A percentile compares a stretch with the other conserved stretches of the same genome.
These are phyloP conservation scores for Zymoseptoria pseudotritici DNA, from an alignment of 2,329 filamentous ascomycete species.

Conservation along the genomic window DNA sequence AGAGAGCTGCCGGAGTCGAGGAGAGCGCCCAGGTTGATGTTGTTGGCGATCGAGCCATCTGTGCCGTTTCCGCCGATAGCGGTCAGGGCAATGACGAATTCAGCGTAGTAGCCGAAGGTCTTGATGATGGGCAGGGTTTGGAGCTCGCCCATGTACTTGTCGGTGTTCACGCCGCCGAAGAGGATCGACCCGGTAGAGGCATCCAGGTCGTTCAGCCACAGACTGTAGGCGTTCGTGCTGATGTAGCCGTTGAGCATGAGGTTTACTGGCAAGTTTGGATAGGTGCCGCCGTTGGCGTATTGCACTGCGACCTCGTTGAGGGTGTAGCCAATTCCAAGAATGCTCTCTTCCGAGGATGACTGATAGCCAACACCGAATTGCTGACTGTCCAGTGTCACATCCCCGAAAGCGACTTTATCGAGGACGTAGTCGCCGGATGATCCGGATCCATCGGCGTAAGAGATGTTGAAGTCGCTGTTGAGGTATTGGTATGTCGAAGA, in stretches of 20 bases:
- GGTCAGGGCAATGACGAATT: constrained; percentile 47
- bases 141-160: constrained; percentile 61
- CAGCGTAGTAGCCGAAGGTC: constrained; percentile 42
- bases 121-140: constrained; percentile 53
- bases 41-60: constrained; percentile 36
- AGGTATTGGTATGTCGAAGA: constrained; percentile 73
- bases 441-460: constrained; percentile 74
- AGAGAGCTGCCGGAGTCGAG: constrained; percentile 71
- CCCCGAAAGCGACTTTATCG: constrained; percentile 60
- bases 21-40: constrained; percentile 48
- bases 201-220: constrained; percentile 55
- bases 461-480: constrained; percentile 74
- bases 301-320: constrained; percentile 69
- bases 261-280: constrained; percentile 57
- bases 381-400: constrained; percentile 46
- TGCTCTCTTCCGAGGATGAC: constrained; percentile 56
- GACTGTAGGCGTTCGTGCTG: constrained; percentile 57
- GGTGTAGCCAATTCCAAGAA: constrained; percentile 78
- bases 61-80: constrained; percentile 38
- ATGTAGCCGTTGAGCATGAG: constrained; percentile 58
- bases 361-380: constrained; percentile 69
- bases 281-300: constrained; percentile 43
- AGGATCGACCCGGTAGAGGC: constrained; percentile 63
- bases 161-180: constrained; percentile 73
- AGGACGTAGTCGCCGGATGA: constrained; percentile 72